Percentiles rank a stretch among this genome's conserved stretches.
Evolutionary conservation across 2,329 filamentous ascomycete genomes (phyloP).

Genomic region (Ophiostoma australiae): DNA sequence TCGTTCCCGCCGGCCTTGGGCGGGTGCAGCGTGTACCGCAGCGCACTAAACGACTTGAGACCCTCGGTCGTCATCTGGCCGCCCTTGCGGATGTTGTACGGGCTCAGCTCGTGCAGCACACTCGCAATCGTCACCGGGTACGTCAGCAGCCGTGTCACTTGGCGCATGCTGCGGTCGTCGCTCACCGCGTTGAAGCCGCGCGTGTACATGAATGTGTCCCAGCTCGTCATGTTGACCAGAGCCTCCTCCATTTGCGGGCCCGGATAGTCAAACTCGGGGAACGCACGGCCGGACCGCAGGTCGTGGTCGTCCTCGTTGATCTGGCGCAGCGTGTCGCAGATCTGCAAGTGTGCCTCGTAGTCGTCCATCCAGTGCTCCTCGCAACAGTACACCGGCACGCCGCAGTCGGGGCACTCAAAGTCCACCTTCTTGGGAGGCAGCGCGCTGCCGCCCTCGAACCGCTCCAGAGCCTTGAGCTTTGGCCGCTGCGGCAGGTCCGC

Average conservation of each 20-base stretch:
- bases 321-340: slow-evolving; percentile 85
- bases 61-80: slow-evolving; percentile 81
- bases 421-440: slow-evolving; percentile 74
- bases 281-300: slow-evolving; percentile 80
- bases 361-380: slow-evolving; percentile 95
- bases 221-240: slow-evolving; percentile 94
- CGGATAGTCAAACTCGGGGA: slow-evolving; percentile 90
- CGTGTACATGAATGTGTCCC: slow-evolving; percentile 95
- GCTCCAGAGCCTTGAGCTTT: slow-evolving; percentile 26
- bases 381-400: slow-evolving; percentile 87
- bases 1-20: slow-evolving; percentile 70
- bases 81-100: slow-evolving; percentile 72
- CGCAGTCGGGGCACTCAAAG: slow-evolving; percentile 95
- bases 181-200: slow-evolving; percentile 88
- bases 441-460: slow-evolving; percentile 39
- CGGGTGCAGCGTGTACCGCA: slow-evolving; percentile 91
- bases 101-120: slow-evolving; percentile 88
- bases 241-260: slow-evolving; percentile 87
- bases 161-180: slow-evolving; percentile 81
- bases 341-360: slow-evolving; percentile 85
- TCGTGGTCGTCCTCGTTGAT: slow-evolving; percentile 99
- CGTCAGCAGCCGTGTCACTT: slow-evolving; percentile 86
- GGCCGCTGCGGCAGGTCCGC: slow-evolving; percentile 15
- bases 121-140: slow-evolving; percentile 91
- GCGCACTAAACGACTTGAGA: slow-evolving; percentile 84